Evolutionary conservation across 768 basidiomycete species (phyloP).

Genomic region (Rhodotorula graminis): DNA sequence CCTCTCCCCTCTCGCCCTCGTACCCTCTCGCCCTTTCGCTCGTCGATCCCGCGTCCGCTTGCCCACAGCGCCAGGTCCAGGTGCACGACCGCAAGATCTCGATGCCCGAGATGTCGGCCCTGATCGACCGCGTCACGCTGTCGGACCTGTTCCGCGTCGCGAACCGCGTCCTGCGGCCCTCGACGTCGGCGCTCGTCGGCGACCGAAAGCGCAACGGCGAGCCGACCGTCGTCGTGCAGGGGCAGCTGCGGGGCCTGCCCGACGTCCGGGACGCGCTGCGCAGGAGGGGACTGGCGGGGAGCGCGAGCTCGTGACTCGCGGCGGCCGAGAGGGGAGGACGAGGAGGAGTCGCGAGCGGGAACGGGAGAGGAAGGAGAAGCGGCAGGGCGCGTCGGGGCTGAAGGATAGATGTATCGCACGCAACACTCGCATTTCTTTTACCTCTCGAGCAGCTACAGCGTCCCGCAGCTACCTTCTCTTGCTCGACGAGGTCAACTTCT

Average conservation of each 20-base stretch:
- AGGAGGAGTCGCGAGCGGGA: neutral
- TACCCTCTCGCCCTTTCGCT: no score
- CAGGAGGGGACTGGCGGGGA: constrained; percentile 31
- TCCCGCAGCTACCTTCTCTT: no score
- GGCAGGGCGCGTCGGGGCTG: no score
- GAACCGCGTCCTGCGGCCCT: constrained; percentile 57
- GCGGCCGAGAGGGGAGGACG: no score
- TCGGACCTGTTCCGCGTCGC: constrained; percentile 72
- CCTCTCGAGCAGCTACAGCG: no score
- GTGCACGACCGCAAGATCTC: constrained; percentile 81
- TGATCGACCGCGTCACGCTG: constrained; percentile 70
- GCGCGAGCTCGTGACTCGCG: no score
- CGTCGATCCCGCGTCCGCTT: neutral
- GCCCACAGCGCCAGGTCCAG: constrained; percentile 63
- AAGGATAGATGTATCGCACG: neutral
- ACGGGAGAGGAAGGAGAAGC: no score
- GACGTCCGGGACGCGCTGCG: constrained; percentile 46
- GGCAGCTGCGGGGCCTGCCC: constrained; percentile 64
- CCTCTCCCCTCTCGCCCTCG: no score
- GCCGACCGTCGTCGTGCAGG: constrained; percentile 78
- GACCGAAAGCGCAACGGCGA: constrained; percentile 51
- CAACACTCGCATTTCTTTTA: neutral
- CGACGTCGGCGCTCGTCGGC: constrained; percentile 32
- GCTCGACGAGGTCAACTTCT: no score
- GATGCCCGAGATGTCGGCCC: constrained; percentile 81